Evolutionary conservation across 2,329 filamentous ascomycete species (phyloP).

Genomic region (Nannizzia gypsea): DNA sequence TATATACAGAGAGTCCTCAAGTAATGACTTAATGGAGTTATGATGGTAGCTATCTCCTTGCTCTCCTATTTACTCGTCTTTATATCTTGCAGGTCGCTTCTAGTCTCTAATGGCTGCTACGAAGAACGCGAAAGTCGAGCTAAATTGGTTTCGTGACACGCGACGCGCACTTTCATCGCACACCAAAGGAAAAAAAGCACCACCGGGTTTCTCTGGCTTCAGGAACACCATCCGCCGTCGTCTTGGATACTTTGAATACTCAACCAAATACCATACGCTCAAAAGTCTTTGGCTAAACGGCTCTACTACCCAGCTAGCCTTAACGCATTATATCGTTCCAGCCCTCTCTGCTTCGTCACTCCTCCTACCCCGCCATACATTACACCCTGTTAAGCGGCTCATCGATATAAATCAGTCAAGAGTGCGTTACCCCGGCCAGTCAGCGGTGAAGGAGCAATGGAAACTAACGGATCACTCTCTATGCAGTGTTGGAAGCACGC

Average conservation of each 20-base stretch:
- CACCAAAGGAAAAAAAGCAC: background rate
- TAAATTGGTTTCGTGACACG: constrained; percentile 3
- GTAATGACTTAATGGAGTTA: background rate
- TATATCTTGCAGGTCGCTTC: background rate
- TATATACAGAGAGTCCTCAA: background rate
- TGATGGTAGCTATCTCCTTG: background rate
- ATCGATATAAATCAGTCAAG: background rate
- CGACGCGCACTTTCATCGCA: background rate
- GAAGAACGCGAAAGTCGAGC: background rate
- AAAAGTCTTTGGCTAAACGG: background rate
- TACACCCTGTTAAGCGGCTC: background rate
- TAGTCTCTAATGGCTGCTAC: background rate
- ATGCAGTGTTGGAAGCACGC: constrained; percentile 83
- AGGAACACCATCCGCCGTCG: background rate
- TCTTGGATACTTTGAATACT: background rate
- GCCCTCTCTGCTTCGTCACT: background rate
- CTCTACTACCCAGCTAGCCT: background rate
- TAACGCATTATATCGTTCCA: background rate
- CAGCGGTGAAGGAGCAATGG: background rate
- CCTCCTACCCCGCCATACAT: background rate
- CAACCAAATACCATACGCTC: background rate
- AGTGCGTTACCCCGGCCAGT: background rate
- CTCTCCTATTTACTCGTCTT: background rate
- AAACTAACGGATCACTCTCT: background rate
- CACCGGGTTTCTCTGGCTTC: background rate